Evolutionary conservation across 768 basidiomycete genomes (phyloP), one percentile per base, ranked within the genome.

Genomic region (Leccinum barrowsii): DNA sequence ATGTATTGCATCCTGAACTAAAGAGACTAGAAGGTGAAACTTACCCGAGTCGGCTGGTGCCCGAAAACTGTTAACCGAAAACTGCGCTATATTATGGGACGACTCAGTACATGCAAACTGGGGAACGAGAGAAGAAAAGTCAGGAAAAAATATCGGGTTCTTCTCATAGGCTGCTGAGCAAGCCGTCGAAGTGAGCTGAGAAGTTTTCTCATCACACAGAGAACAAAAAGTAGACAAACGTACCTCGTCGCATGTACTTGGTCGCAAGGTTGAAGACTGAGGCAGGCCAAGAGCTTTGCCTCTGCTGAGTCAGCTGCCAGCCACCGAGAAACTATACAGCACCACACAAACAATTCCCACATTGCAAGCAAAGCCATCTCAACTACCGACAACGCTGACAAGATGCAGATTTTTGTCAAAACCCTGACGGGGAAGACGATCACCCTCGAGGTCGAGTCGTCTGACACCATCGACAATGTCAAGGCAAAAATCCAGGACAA

Each of bases 321-420:
- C 65, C 72, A 73, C 71, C 54, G 17, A 56, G 17, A 6, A 70
- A 68, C 73, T 74, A 55, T 74, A 75, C 69, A 74, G 73, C 10
- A 68, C 63, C 50, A 60, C 50, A 0, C 13, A 13, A 30, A 17
- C 48, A 53, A 44, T 68, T 64, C 65, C 64, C 65, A 70, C 67
- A 22, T 54, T 34, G 46, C 52, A 47, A 56, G 21, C 44, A 7
- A 15, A n/a, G 26, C 8, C 52, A 35, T 47, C 22, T 50, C 30
- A 7, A 17, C 34, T 37, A 52, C 7, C 52, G 26, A 35, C 59
- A 22, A 59, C 68, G 26, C 37, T 49, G 51, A 60, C 58, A 70
- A 69, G 68, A 85, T 84, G 84, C 83, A 85, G 76, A 89, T 89
- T 74, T 89, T 89, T 80, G 86, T 88, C 77, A 88, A 84, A 78